Evolutionary conservation across 2,329 filamentous ascomycete species (phyloP).

Genomic region (Talaromyces sp.): DNA sequence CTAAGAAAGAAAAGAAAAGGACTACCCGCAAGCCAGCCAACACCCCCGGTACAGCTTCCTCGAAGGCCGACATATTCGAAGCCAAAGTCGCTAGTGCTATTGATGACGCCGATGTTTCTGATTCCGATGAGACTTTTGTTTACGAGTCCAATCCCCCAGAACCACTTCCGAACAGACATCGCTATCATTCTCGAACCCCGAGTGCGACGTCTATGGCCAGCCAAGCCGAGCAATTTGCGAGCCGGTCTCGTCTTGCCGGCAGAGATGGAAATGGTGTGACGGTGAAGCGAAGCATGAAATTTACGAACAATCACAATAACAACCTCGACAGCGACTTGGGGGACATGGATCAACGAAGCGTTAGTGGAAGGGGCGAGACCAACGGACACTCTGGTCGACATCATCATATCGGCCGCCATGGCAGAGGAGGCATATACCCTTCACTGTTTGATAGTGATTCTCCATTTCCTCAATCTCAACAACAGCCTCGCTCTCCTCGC

Average conservation of each 20-base stretch:
- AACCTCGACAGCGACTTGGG: slow-evolving; percentile 62
- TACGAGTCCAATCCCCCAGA: slow-evolving; percentile 92
- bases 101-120: slow-evolving; percentile 91
- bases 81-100: slow-evolving; percentile 94
- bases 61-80: slow-evolving; percentile 97
- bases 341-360: slow-evolving; percentile 58
- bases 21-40: slow-evolving; percentile 61
- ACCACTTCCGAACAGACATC: slow-evolving; percentile 50
- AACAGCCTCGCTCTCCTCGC: slow-evolving; percentile 58
- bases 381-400: slow-evolving; percentile 61
- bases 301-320: slow-evolving; percentile 72
- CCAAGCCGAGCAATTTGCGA: slow-evolving; percentile 43
- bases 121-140: slow-evolving; percentile 97
- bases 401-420: slow-evolving; percentile 75
- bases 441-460: slow-evolving; percentile 73
- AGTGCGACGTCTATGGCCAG: slow-evolving; percentile 74
- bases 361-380: slow-evolving; percentile 57
- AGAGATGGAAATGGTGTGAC: slow-evolving; percentile 61
- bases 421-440: slow-evolving; percentile 62
- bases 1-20: slow-evolving; percentile 89
- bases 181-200: slow-evolving; percentile 89
- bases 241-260: slow-evolving; percentile 59
- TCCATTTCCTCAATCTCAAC: slow-evolving; percentile 56
- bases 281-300: slow-evolving; percentile 93
- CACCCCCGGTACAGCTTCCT: slow-evolving; percentile 53